Percentiles rank a stretch among this genome's conserved stretches.
Conservation (phyloP, 1,284 basidiomycete species). For the Vanrija sp. region DNA sequence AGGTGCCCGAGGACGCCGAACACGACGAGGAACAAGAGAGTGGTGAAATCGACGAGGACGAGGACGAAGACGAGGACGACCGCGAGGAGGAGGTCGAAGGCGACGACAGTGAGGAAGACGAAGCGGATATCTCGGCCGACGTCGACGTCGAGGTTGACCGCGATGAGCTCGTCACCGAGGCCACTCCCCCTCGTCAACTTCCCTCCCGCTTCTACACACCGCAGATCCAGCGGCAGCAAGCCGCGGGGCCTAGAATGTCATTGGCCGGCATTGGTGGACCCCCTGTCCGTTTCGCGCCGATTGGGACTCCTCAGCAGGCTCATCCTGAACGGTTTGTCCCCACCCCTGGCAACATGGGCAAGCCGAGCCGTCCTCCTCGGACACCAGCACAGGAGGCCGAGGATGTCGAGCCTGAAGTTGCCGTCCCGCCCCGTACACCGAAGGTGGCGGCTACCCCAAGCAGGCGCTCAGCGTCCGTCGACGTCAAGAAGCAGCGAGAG, state of each 20-base stretch:
- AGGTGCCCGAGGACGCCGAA: slow-evolving; percentile 2
- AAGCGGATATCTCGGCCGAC: slow-evolving; percentile 4
- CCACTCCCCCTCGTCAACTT: not conserved
- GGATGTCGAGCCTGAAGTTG: too few species aligned
- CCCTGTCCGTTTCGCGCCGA: slow-evolving; percentile 8
- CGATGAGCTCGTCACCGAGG: not conserved
- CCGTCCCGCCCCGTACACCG: too few species aligned
- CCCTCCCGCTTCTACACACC: slow-evolving; percentile 34
- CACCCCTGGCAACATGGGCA: too few species aligned
- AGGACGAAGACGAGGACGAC: slow-evolving; percentile 3
- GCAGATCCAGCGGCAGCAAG: slow-evolving; percentile 20
- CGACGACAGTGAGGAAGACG: slow-evolving; percentile 2
- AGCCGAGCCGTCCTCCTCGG: not conserved
- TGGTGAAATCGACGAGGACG: not conserved
- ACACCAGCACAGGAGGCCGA: not conserved
- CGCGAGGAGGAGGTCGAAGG: slow-evolving; percentile 7
- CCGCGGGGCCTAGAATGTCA: slow-evolving; percentile 15
- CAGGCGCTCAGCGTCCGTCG: not conserved
- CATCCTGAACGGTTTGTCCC: too few species aligned
- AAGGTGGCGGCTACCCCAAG: too few species aligned
- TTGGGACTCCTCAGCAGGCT: too few species aligned
- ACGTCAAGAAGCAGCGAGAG: slow-evolving; percentile 16
- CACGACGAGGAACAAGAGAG: not conserved
- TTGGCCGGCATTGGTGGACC: slow-evolving; percentile 19
- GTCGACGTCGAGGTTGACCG: slow-evolving; percentile 1